Base-by-base conservation (phyloP, 257 asterid species). In the Ophiorrhiza pumila region DNA sequence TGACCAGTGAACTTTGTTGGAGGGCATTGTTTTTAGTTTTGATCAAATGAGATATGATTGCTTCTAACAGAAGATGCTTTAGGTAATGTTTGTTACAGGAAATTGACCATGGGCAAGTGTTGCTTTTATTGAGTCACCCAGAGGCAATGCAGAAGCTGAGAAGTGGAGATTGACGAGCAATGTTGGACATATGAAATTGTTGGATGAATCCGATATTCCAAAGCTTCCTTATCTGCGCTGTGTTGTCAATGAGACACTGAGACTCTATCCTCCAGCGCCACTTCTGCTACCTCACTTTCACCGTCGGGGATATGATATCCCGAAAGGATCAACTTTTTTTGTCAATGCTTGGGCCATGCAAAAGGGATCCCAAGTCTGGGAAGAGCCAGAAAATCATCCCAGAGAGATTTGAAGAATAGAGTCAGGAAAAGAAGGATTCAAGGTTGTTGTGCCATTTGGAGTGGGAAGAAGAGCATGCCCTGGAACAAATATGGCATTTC, bases 21-120 rank as follows among this genome's bases (percentile, higher is more conserved):
- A n/a, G n/a, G n/a, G n/a, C n/a, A n/a, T n/a, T n/a, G n/a, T n/a
- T n/a, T n/a, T n/a, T n/a, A n/a, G n/a, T n/a, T n/a, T n/a, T n/a
- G n/a, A n/a, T n/a, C n/a, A n/a, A n/a, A n/a, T n/a, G n/a, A n/a
- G n/a, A n/a, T n/a, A n/a, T n/a, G n/a, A n/a, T n/a, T n/a, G n/a
- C n/a, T n/a, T n/a, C n/a, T n/a, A n/a, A n/a, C n/a, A n/a, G n/a
- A n/a, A 34, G 42, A 23, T 46, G 77, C n/a, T 23, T 43, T 59
- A 88, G 90, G 43, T 74, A 32, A 72, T 87, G 83, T 55, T 85
- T 3, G 60, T 81, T 11, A 88, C 87, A 4, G 96, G 96, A 43
- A 2, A 49, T 80, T 0, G 89, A 87, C n/a, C n/a, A 69, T 80
- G 89, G 83, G 87, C 88, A 2, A 80, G n/a, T 89, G 88, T 81